Conservation (phyloP, 2,329 filamentous ascomycete genomes). For the Fusarium kyushuense region DNA sequence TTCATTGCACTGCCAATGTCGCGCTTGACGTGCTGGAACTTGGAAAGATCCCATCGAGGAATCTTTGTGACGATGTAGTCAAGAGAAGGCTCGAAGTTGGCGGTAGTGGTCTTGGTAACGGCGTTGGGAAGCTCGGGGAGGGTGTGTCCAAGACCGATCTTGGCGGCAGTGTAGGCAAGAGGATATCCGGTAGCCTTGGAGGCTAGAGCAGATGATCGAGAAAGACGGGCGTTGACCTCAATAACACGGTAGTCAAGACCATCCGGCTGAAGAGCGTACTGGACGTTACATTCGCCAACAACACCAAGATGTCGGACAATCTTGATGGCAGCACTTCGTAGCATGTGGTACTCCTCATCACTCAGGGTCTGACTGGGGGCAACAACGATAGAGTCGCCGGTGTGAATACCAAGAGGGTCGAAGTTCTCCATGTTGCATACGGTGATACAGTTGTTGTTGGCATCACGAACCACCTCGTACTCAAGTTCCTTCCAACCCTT, state of each 20-base stretch:
- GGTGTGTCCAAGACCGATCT: slow-evolving; percentile 96
- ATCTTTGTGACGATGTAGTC: slow-evolving; percentile 99
- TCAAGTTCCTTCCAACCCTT: slow-evolving; percentile 99
- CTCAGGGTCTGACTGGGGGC: slow-evolving; percentile 96
- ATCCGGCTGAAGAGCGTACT: slow-evolving; percentile 96
- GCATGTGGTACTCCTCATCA: slow-evolving; percentile 99
- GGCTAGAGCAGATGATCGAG: slow-evolving; percentile 94
- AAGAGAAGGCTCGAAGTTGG: slow-evolving; percentile 97
- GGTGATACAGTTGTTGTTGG: slow-evolving; percentile 98
- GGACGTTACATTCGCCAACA: slow-evolving; percentile 98
- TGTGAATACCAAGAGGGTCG: slow-evolving; percentile 96
- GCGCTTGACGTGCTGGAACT: slow-evolving; percentile 98
- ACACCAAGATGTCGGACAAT: slow-evolving; percentile 97
- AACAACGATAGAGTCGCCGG: slow-evolving; percentile 98
- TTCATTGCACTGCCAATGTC: slow-evolving; percentile 99
- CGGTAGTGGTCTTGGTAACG: slow-evolving; percentile 97
- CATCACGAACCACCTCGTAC: slow-evolving; percentile 97
- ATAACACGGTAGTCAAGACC: slow-evolving; percentile 98
- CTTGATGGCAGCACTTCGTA: slow-evolving; percentile 96
- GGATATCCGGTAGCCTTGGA: slow-evolving; percentile 99
- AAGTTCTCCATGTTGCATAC: slow-evolving; percentile 91
- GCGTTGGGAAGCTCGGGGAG: slow-evolving; percentile 96
- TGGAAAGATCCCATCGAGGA: slow-evolving; percentile 96
- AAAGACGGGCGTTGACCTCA: slow-evolving; percentile 98
- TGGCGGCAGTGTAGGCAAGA: slow-evolving; percentile 95